phyloP scores from a whole-genome alignment of 2,329 filamentous ascomycete genomes.

The Scedosporium minutisporum region DNA sequence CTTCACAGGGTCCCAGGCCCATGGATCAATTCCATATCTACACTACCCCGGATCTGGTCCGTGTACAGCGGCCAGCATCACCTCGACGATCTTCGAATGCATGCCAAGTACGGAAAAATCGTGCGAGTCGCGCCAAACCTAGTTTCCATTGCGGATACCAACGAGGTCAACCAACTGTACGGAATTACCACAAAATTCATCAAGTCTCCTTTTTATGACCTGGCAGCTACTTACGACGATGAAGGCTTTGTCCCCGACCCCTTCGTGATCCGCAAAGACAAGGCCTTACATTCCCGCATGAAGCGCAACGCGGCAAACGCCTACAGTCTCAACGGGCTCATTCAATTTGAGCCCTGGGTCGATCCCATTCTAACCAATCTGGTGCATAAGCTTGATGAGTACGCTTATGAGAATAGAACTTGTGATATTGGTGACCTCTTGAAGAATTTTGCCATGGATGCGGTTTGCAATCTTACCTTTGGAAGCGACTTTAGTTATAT shows the following conservation, averaged over 20 bases:
- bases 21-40: background rate
- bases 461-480: background rate
- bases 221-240: background rate
- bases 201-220: background rate
- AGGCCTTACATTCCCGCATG: background rate
- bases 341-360: background rate
- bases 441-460: background rate
- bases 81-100: background rate
- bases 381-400: background rate
- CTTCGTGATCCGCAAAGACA: background rate
- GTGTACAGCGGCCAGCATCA: background rate
- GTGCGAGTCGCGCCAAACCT: background rate
- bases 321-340: background rate
- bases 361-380: background rate
- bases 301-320: background rate
- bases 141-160: background rate
- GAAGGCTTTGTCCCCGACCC: background rate
- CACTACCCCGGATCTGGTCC: background rate
- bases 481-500: background rate
- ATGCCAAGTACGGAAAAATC: background rate
- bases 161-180: background rate
- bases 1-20: background rate
- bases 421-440: background rate
- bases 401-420: background rate
- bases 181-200: background rate